phyloP scores from a whole-genome alignment of 2,329 filamentous ascomycete genomes.

The Sarocladium strictum region DNA sequence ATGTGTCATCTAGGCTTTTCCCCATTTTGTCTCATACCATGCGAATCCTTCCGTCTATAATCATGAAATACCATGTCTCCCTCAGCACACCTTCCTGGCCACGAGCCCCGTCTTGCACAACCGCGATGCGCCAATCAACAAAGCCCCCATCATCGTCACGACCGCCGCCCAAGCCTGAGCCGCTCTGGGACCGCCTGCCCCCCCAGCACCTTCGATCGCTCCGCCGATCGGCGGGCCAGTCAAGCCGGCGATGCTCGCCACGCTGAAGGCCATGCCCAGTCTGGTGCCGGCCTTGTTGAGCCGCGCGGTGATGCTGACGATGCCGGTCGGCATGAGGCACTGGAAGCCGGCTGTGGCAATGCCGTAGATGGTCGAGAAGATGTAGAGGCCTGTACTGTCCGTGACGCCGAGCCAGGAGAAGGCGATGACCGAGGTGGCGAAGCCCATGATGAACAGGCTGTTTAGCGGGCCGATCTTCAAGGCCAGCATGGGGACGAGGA shows the following conservation, averaged over 20 bases:
- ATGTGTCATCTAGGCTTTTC: background rate
- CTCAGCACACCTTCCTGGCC: constrained; percentile 3
- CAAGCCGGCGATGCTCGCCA: constrained; percentile 30
- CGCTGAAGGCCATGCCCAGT: constrained; percentile 34
- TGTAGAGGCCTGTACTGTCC: constrained; percentile 26
- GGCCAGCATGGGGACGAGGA: constrained; percentile 29
- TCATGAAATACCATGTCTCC: background rate
- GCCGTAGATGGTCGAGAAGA: constrained; percentile 27
- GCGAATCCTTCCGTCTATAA: background rate
- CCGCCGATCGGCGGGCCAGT: constrained; percentile 35
- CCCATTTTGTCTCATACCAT: background rate
- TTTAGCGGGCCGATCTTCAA: constrained; percentile 28
- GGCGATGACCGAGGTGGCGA: constrained; percentile 23
- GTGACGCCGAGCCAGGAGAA: constrained; percentile 31
- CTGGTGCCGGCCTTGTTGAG: constrained; percentile 33
- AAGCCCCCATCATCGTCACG: background rate
- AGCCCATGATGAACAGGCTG: constrained; percentile 25
- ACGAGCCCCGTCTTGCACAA: background rate
- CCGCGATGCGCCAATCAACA: background rate
- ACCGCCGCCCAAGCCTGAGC: constrained; percentile 1
- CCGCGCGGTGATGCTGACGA: constrained; percentile 31
- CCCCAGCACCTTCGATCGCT: constrained; percentile 9
- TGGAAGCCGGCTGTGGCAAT: constrained; percentile 29
- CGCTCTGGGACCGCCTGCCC: background rate
- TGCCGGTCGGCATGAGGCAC: constrained; percentile 31